Evolutionary conservation across 2,329 filamentous ascomycete genomes (phyloP), one percentile per base, ranked within the genome.

Genomic region (Cryphonectria radicalis): DNA sequence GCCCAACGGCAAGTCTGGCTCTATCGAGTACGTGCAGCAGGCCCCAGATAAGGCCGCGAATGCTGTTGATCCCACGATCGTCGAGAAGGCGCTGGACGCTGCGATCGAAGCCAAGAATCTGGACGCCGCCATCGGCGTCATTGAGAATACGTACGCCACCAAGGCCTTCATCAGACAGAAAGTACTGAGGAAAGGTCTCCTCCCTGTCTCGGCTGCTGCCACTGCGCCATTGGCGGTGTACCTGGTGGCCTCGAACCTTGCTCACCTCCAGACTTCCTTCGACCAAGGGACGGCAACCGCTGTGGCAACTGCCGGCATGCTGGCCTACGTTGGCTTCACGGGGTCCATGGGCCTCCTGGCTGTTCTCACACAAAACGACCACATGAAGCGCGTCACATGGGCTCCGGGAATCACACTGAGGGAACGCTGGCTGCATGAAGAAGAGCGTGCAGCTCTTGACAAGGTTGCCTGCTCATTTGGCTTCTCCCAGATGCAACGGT

Each of bases 321-420:
- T 95, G 73, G 92, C 94, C 8, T 99, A 98, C 80, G 86, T 97
- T 59, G 88, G 90, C 28, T 93, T 94, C 74, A 94, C 94, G 5
- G 91, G 89, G 4, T 93, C 91, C 13, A 88, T 98, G 68, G 96
- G 95, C 3, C 83, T 96, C 59, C 89, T 98, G 53, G 94, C 95
- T 11, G 84, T 97, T 72, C 91, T 93, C 37, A 98, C 95, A 46
- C 87, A 91, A 72, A 98, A 98, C 81, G 95, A 98, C 80, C 94
- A 98, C 81, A 97, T 98, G 93, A 91, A 92, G 77, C 90, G 96
- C 28, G 94, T 98, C 6, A 95, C 93, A 2, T 99, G 96, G 96
- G 87, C 92, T 11, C 89, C 90, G 0, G 96, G 96, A 14, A 91
- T 93, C 46, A 92, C 93, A 32, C 83, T 98, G 74, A 88, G 92